Percentiles rank a stretch among this genome's conserved stretches.
Conservation (phyloP, 1,284 basidiomycete genomes). For the Cutaneotrichosporon spelunceum region DNA sequence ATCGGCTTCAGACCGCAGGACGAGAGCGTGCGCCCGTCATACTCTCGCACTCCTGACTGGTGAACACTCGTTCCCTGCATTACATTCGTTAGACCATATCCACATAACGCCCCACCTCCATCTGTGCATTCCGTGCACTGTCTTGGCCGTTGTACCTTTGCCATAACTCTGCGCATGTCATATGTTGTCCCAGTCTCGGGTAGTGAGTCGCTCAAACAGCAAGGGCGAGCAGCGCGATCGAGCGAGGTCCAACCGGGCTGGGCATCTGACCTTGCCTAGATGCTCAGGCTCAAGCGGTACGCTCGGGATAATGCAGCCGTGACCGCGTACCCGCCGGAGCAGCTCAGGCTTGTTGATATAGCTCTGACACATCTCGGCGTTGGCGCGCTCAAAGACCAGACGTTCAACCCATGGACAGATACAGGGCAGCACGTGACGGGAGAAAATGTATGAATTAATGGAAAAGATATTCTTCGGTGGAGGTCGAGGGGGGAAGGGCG, state of each 20-base stretch:
- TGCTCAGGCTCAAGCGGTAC: too few species aligned
- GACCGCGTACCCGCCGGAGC: too few species aligned
- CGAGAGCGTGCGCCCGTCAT: slow-evolving; percentile 10
- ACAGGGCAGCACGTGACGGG: not conserved
- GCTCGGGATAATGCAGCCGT: too few species aligned
- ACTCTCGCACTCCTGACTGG: slow-evolving; percentile 21
- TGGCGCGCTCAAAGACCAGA: too few species aligned
- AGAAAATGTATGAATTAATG: not conserved
- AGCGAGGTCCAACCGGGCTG: too few species aligned
- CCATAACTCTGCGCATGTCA: not conserved
- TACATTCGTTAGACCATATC: not conserved
- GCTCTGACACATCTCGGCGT: too few species aligned
- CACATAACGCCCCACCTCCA: not conserved
- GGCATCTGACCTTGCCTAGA: too few species aligned
- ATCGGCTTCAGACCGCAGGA: slow-evolving; percentile 49
- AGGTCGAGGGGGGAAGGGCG: not conserved
- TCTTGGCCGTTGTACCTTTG: not conserved
- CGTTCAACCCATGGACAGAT: too few species aligned
- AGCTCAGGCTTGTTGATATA: too few species aligned
- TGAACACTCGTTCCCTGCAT: not conserved
- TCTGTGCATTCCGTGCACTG: not conserved
- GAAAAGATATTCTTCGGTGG: not conserved
- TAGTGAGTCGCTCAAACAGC: not conserved
- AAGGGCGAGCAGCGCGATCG: not conserved
- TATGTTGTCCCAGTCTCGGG: not conserved